Base-by-base conservation (phyloP, 108 stramenopile species). In the Cyclostephanos invisitatus region DNA sequence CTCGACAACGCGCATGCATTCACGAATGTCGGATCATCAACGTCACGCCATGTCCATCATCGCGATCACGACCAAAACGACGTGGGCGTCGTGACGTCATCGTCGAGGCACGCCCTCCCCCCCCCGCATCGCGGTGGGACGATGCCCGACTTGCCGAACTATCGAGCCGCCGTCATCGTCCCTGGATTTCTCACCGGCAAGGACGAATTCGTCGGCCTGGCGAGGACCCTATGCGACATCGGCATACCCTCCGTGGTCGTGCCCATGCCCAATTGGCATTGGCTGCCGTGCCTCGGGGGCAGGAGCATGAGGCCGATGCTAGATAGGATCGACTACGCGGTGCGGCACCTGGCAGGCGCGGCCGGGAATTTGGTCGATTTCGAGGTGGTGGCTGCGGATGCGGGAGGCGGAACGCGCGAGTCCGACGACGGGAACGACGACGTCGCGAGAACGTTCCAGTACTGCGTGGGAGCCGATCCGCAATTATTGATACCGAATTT, bases 221-320 rank as follows among this genome's bases (percentile, higher is more conserved):
- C 81, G 7, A 44, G 74, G 29, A 66, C 72, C 6, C 71, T 91
- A 10, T 81, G 66, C 12, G 61, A 72, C 3, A 77, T 75, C 20
- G 89, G 87, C 35, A 75, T 91, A 15, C 86, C 85, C 4, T 80
- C 86, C 6, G 86, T 88, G 2, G 83, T 83, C 2, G 84, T 86
- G 0, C 89, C 89, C 17, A 88, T 91, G 86, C 81, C 85, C 20
- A 80, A 79, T 55, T 88, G 87, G 86, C 87, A 91, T 69, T 91
- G 89, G 89, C 44, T 91, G 10, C 84, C 87, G 40, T 88, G 87
- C 59, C 27, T 91, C 2, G 89, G 89, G 20, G 89, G 89, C 15
- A 75, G 89, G 35, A 80, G 77, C 32, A 81, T 84, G 61, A 68
- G 89, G 36, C 89, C 89, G 18, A 86, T 91, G 56, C 51, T 91